phyloP scores from a whole-genome alignment of 75 land plant species.

The Selaginella moellendorffii region DNA sequence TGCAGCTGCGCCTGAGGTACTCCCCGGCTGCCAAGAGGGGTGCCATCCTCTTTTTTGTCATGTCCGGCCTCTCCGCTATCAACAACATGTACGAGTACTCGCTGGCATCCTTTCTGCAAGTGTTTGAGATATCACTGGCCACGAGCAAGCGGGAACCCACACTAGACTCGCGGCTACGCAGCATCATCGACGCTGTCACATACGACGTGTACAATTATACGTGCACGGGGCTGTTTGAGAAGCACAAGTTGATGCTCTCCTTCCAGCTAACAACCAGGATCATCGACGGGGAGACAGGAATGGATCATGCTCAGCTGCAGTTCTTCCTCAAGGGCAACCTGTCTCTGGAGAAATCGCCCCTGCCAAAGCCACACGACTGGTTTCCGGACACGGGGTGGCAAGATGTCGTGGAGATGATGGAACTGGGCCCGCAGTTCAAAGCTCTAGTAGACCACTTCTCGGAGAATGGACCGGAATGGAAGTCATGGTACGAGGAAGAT shows the following conservation, averaged over 20 bases:
- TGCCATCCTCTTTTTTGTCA: constrained; percentile 28
- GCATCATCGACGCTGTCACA: constrained; percentile 26
- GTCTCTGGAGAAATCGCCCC: constrained; percentile 18
- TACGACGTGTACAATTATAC: constrained; percentile 27
- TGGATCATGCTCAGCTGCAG: constrained; percentile 17
- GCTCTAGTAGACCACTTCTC: constrained; percentile 9
- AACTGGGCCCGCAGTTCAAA: constrained; percentile 13
- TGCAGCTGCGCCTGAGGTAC: constrained; percentile 22
- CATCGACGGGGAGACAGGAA: constrained; percentile 14
- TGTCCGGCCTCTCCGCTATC: constrained; percentile 17
- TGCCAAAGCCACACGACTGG: constrained; percentile 21
- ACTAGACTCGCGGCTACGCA: constrained; percentile 19
- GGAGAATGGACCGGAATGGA: constrained; percentile 18
- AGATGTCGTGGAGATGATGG: constrained; percentile 19
- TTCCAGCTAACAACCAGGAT: constrained; percentile 26
- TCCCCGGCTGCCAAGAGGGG: constrained; percentile 29
- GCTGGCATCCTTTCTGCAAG: constrained; percentile 20
- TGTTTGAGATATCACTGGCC: constrained; percentile 22
- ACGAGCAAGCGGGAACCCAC: constrained; percentile 18
- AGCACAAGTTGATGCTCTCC: constrained; percentile 28
- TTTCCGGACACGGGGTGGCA: constrained; percentile 30
- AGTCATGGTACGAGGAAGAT: constrained; percentile 22
- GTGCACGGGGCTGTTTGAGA: constrained; percentile 29
- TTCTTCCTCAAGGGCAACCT: constrained; percentile 27
- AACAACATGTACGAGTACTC: constrained; percentile 35